These are phyloP conservation scores for Colletotrichum liaoningense DNA, from an alignment of 2,329 filamentous ascomycete genomes.

Conservation along the genomic window DNA sequence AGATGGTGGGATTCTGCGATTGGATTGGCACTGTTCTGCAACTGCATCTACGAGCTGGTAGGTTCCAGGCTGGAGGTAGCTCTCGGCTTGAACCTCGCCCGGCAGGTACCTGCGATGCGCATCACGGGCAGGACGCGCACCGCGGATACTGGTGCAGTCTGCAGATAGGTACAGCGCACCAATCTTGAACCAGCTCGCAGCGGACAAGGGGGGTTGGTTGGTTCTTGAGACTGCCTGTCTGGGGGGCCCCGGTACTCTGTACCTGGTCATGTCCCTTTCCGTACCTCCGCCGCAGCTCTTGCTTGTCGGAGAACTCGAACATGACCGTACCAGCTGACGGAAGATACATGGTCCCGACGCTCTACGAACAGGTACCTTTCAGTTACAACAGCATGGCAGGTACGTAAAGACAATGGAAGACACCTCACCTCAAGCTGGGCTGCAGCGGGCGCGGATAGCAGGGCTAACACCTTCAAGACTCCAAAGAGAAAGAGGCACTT, in stretches of 20 bases:
- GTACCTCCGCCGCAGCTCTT: constrained; percentile 2
- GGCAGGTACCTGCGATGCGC: constrained; percentile 17
- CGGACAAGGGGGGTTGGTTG: constrained; percentile 17
- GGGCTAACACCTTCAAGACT: background rate
- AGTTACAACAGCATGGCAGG: background rate
- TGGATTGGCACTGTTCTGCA: constrained; percentile 6
- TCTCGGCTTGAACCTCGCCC: background rate
- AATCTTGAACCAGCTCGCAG: constrained; percentile 24
- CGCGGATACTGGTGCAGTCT: constrained; percentile 15
- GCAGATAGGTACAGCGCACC: constrained; percentile 19
- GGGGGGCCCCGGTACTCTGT: background rate
- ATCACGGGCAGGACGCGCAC: constrained; percentile 21
- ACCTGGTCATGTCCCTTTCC: background rate
- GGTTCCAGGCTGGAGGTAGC: constrained; percentile 16
- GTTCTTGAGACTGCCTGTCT: background rate
- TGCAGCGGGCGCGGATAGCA: background rate
- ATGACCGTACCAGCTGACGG: background rate
- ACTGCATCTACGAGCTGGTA: constrained; percentile 4
- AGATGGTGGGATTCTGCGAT: constrained; percentile 1
- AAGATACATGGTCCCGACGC: background rate
- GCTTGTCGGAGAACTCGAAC: constrained; percentile 1
- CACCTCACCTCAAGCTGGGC: background rate
- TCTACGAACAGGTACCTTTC: background rate
- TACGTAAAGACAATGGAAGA: background rate
- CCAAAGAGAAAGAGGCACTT: background rate